A percentile compares a stretch with the other conserved stretches of the same genome.
These are phyloP conservation scores for Schwanniomyces pseudopolymorphus DNA, from an alignment of 805 yeast genomes.

Conservation along the genomic window DNA sequence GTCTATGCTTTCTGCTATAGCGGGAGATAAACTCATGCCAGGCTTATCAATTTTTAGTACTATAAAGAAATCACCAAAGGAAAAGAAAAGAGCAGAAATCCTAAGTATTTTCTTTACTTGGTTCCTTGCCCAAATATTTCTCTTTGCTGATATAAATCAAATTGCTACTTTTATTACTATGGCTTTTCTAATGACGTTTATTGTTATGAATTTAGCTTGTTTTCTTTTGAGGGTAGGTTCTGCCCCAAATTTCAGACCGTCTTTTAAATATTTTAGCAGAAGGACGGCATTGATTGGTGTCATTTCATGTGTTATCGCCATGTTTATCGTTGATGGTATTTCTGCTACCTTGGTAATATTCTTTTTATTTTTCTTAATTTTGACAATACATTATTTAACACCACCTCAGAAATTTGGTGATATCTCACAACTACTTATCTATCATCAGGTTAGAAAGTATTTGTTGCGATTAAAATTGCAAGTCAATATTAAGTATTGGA, in stretches of 20 bases:
- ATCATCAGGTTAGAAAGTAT: slow-evolving; percentile 95
- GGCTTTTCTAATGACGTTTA: slow-evolving; percentile 96
- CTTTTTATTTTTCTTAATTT: slow-evolving; percentile 62
- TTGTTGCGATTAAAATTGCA: slow-evolving; percentile 79
- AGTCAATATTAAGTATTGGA: slow-evolving; percentile 92
- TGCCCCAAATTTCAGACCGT: slow-evolving; percentile 98
- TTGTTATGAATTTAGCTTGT: slow-evolving; percentile 92
- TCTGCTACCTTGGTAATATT: slow-evolving; percentile 78
- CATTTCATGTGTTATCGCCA: slow-evolving; percentile 67
- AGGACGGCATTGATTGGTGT: slow-evolving; percentile 81
- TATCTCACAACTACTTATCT: slow-evolving; percentile 90
- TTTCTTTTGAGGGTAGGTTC: slow-evolving; percentile 82
- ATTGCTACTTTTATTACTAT: slow-evolving; percentile 94
- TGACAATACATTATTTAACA: slow-evolving; percentile 82
- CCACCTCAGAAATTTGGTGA: slow-evolving; percentile 99
- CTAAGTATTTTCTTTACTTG: slow-evolving; percentile 74
- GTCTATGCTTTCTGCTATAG: slow-evolving; percentile 83
- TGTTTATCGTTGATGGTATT: slow-evolving; percentile 92
- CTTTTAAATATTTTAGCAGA: slow-evolving; percentile 82
- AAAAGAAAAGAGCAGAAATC: slow-evolving; percentile 54
- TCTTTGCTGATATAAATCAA: slow-evolving; percentile 87
- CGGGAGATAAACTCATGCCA: slow-evolving; percentile 86
- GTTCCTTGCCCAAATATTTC: slow-evolving; percentile 76
- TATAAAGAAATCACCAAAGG: slow-evolving; percentile 38
- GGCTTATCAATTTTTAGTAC: slow-evolving; percentile 57